Evolutionary conservation across 2,329 filamentous ascomycete genomes (phyloP).

Genomic region (Tolypocladium inflatum): DNA sequence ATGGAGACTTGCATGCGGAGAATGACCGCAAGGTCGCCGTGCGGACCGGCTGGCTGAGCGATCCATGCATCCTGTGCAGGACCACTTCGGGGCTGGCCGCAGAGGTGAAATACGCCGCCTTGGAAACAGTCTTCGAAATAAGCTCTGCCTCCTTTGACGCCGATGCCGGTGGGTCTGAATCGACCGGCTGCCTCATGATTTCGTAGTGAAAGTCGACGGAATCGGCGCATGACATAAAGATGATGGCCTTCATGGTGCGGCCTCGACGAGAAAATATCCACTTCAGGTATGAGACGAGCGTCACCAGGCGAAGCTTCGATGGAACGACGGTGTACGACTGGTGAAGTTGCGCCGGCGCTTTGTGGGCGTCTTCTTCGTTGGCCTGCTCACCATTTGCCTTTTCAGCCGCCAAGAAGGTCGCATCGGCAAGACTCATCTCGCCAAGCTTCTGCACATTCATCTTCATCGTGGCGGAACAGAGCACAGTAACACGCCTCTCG

Average conservation of each 20-base stretch:
- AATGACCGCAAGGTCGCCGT: conserved; percentile 81
- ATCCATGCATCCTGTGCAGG: conserved; percentile 83
- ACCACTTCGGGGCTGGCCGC: conserved; percentile 64
- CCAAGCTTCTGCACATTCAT: conserved; percentile 91
- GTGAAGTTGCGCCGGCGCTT: conserved; percentile 83
- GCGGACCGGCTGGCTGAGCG: conserved; percentile 76
- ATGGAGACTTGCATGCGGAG: conserved; percentile 60
- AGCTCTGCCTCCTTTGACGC: conserved; percentile 21
- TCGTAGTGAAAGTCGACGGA: conserved; percentile 96
- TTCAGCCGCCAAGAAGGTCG: conserved; percentile 70
- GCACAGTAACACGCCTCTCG: conserved; percentile 69
- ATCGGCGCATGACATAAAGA: conserved; percentile 95
- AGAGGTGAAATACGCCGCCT: conserved; percentile 63
- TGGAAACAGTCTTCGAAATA: conserved; percentile 53
- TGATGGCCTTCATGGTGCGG: conserved; percentile 90
- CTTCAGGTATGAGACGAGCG: conserved; percentile 74
- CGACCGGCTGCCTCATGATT: conserved; percentile 47
- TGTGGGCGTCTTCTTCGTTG: conserved; percentile 50
- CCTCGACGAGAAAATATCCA: conserved; percentile 81
- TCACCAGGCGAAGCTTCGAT: conserved; percentile 83
- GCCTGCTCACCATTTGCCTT: conserved; percentile 38
- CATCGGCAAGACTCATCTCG: conserved; percentile 90
- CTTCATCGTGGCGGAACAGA: conserved; percentile 97
- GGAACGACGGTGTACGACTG: conserved; percentile 84
- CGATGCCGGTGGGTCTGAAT: conserved; percentile 14